Evolutionary conservation across 805 yeast genomes (phyloP).

Genomic region (Yarrowia osloensis): DNA sequence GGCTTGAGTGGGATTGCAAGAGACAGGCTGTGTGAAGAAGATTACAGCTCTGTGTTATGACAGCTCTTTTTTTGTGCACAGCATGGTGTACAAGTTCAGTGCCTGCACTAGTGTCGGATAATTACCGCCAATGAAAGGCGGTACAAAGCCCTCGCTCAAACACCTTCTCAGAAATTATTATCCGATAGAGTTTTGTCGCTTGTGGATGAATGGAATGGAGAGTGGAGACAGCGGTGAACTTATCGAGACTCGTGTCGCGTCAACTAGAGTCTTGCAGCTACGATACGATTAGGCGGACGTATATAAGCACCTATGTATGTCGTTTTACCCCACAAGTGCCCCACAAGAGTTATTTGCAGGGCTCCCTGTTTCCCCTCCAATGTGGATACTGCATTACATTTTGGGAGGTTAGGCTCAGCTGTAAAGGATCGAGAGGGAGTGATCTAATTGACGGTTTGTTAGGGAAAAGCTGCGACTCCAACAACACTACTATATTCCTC

Average conservation of each 20-base stretch:
- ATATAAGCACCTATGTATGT: no score
- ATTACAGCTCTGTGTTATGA: no score
- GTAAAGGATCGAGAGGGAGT: background rate
- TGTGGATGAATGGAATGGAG: background rate
- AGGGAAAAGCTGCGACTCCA: no score
- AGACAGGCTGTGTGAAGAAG: no score
- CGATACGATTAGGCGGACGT: background rate
- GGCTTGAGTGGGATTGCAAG: no score
- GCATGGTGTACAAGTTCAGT: no score
- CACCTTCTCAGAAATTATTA: background rate
- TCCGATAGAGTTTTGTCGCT: background rate
- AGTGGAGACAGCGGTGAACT: no score
- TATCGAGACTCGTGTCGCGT: no score
- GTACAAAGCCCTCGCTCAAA: background rate
- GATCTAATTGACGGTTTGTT: no score
- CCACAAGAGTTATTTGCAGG: background rate
- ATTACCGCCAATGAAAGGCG: background rate
- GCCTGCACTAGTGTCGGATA: background rate
- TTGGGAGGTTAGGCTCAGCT: background rate
- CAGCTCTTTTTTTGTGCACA: no score
- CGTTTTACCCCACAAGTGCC: background rate
- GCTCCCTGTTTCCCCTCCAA: background rate
- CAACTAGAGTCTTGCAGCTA: no score
- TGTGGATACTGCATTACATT: background rate
- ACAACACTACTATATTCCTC: background rate